Percentiles rank a stretch among this genome's conserved stretches.
These are phyloP conservation scores for Teratosphaeria nubilosa DNA, from an alignment of 2,329 filamentous ascomycete genomes.

Conservation along the genomic window DNA sequence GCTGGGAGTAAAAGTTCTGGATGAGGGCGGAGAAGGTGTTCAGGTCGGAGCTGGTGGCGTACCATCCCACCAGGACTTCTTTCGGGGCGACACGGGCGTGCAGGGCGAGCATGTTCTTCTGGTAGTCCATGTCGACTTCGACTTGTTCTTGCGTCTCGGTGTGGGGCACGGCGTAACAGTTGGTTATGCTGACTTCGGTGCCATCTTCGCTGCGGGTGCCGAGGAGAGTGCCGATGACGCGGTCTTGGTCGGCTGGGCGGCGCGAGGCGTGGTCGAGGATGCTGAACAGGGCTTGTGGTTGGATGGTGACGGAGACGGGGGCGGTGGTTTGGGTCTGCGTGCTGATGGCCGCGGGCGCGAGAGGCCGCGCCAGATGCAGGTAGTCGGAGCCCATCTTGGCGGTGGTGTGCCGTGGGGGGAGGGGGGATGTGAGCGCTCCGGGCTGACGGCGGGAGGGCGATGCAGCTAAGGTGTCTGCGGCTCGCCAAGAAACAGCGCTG, in stretches of 20 bases:
- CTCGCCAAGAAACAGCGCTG: neutral
- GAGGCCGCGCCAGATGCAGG: slow-evolving; percentile 85
- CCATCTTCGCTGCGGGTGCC: slow-evolving; percentile 93
- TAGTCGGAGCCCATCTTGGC: slow-evolving; percentile 52
- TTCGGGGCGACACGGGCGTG: slow-evolving; percentile 90
- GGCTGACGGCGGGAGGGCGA: neutral
- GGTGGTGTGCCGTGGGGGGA: neutral
- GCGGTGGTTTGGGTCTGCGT: slow-evolving; percentile 69
- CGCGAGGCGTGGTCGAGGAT: slow-evolving; percentile 83
- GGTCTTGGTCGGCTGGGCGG: slow-evolving; percentile 81
- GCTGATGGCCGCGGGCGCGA: slow-evolving; percentile 70
- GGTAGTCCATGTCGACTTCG: slow-evolving; percentile 98
- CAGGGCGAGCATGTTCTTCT: slow-evolving; percentile 96
- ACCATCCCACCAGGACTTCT: slow-evolving; percentile 94
- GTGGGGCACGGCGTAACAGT: slow-evolving; percentile 95
- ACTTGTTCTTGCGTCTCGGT: slow-evolving; percentile 98
- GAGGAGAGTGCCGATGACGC: slow-evolving; percentile 92
- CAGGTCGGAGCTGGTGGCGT: slow-evolving; percentile 90
- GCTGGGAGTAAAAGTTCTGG: slow-evolving; percentile 98
- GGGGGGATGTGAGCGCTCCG: neutral
- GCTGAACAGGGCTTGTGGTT: slow-evolving; percentile 71
- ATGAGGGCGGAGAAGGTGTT: slow-evolving; percentile 98
- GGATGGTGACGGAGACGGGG: slow-evolving; percentile 87
- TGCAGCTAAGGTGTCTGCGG: neutral
- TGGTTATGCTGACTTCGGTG: slow-evolving; percentile 89